phyloP scores from a whole-genome alignment of 305 asterid genomes.

The Solanum aculeatissimum region DNA sequence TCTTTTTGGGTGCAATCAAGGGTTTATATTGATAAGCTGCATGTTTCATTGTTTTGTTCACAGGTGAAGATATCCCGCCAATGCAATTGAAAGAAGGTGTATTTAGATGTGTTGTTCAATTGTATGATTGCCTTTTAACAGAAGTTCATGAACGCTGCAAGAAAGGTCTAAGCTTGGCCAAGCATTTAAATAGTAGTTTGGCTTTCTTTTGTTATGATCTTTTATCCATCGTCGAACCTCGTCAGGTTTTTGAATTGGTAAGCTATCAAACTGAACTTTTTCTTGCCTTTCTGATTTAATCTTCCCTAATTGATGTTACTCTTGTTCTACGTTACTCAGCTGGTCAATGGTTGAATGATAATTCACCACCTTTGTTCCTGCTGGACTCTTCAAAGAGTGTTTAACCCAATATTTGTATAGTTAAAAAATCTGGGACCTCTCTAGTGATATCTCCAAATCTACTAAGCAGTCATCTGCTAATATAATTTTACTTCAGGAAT shows the following conservation, averaged over 20 bases:
- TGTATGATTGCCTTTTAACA: conserved; percentile 87
- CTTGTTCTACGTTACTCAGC: background rate
- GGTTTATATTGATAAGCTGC: background rate
- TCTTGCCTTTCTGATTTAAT: background rate
- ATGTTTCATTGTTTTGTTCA: conserved; percentile 5
- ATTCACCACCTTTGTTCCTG: background rate
- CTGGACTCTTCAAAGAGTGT: background rate
- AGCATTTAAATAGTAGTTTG: conserved; percentile 88
- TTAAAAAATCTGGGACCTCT: background rate
- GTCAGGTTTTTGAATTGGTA: conserved; percentile 99
- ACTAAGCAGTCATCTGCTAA: background rate
- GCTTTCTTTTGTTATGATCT: conserved; percentile 99
- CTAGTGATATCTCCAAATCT: background rate
- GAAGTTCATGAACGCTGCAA: conserved; percentile 99
- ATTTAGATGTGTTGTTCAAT: conserved; percentile 89
- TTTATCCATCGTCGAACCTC: conserved; percentile 89
- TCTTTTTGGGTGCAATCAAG: background rate
- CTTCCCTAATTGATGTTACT: background rate
- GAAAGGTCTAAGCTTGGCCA: conserved; percentile 93
- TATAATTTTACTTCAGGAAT: background rate
- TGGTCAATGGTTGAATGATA: background rate
- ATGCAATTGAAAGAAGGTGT: conserved; percentile 98
- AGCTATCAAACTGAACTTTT: conserved; percentile 11
- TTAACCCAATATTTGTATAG: background rate
- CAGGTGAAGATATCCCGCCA: conserved; percentile 97